Conservation (phyloP, 495 filamentous ascomycete genomes). For the Achaetomiella virescens region DNA sequence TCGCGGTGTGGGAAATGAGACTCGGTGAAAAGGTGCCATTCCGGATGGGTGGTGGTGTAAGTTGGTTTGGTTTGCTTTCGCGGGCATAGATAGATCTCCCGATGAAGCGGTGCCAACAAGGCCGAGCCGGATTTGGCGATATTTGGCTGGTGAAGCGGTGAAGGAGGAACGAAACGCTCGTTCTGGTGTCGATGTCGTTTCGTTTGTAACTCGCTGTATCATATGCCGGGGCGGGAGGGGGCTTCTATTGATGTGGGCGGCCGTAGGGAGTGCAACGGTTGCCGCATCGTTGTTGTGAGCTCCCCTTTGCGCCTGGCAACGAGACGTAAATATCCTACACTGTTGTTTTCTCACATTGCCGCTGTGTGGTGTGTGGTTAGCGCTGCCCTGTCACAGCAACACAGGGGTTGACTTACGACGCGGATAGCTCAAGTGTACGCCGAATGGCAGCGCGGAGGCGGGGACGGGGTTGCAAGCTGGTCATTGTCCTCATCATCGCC, state of each 20-base stretch:
- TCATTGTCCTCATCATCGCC: not conserved
- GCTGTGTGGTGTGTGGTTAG: not conserved
- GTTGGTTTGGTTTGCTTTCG: not conserved
- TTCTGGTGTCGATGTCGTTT: slow-evolving; percentile 13
- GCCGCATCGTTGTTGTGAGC: not conserved
- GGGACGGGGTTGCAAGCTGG: not conserved
- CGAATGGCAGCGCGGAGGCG: slow-evolving; percentile 1
- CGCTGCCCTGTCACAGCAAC: not conserved
- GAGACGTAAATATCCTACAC: slow-evolving; percentile 11
- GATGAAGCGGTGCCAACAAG: no score
- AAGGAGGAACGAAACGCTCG: slow-evolving; percentile 13
- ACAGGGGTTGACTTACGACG: not conserved
- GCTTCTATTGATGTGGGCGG: not conserved
- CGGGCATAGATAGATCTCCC: no score
- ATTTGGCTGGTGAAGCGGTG: not conserved
- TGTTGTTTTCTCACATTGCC: not conserved
- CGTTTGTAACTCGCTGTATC: slow-evolving; percentile 17
- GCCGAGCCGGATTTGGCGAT: no score
- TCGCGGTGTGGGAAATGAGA: not conserved
- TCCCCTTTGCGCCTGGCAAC: not conserved
- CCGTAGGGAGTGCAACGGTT: not conserved
- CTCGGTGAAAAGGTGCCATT: slow-evolving; percentile 1
- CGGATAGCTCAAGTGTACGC: not conserved
- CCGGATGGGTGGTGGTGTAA: not conserved
- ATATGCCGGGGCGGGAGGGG: slow-evolving; percentile 9